These are phyloP conservation scores for Punctularia strigosozonata DNA, from an alignment of 768 basidiomycete species.

Conservation along the genomic window DNA sequence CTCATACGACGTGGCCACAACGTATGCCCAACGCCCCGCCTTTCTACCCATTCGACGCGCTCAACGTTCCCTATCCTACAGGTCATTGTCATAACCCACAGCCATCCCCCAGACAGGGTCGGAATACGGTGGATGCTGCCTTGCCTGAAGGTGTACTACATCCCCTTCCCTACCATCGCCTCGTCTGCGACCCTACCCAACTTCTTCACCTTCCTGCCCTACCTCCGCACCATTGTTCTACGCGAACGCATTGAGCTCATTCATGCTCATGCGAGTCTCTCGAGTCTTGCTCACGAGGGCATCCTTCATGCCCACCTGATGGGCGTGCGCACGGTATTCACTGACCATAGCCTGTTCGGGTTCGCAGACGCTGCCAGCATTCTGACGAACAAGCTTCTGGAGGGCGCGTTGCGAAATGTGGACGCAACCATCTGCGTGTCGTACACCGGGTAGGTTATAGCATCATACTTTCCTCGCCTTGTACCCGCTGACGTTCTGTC, in stretches of 20 bases:
- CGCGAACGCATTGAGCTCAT: conserved; percentile 80
- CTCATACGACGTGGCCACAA: conserved; percentile 80
- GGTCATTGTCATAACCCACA: conserved; percentile 94
- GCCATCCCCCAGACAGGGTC: conserved; percentile 73
- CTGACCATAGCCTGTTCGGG: conserved; percentile 93
- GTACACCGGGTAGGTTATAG: conserved; percentile 70
- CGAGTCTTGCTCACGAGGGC: conserved; percentile 84
- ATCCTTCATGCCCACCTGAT: conserved; percentile 83
- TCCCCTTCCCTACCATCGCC: conserved; percentile 81
- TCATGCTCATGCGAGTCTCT: conserved; percentile 88
- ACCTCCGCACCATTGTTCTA: conserved; percentile 78
- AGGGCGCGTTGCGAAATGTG: conserved; percentile 76
- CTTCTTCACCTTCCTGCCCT: conserved; percentile 86
- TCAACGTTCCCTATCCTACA: conserved; percentile 16
- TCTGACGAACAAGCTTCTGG: conserved; percentile 90
- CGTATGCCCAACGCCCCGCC: conserved; percentile 24
- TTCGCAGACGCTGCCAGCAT: conserved; percentile 97
- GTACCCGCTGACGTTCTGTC: neutral
- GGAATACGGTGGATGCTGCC: conserved; percentile 87
- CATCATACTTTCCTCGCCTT: neutral
- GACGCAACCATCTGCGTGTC: conserved; percentile 95
- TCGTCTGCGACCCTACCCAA: conserved; percentile 92
- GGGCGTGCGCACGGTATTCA: conserved; percentile 86
- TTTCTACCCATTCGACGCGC: neutral
- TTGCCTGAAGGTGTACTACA: conserved; percentile 85